Percentiles rank a stretch among this genome's conserved stretches.
phyloP scores from a whole-genome alignment of 2,329 filamentous ascomycete genomes.

The Cladophialophora chaetospira region DNA sequence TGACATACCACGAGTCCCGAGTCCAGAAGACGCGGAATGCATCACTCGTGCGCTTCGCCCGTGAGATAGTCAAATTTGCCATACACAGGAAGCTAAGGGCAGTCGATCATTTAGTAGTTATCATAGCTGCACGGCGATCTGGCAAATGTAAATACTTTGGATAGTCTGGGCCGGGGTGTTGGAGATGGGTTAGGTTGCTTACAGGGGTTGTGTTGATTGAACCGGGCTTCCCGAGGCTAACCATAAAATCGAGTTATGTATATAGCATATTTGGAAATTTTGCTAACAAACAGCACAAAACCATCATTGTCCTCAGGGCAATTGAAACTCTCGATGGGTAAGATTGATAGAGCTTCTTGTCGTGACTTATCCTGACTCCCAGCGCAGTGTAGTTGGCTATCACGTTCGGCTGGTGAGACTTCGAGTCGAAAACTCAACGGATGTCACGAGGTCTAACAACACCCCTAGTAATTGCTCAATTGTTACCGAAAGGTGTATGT shows the following conservation, averaged over 20 bases:
- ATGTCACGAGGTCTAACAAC: no score
- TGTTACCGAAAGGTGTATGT: no score
- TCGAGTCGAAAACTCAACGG: conserved; percentile 16
- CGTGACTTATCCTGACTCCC: neutral
- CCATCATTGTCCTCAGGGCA: no score
- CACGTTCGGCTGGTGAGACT: conserved; percentile 16
- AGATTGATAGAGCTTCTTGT: neutral
- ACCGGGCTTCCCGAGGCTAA: no score
- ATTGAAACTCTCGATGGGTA: neutral
- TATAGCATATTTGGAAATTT: no score
- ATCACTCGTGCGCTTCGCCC: conserved; percentile 8
- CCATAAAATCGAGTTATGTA: no score
- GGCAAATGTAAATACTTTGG: neutral
- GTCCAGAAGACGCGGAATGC: conserved; percentile 10
- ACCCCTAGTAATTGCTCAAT: no score
- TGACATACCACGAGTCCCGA: conserved; percentile 11
- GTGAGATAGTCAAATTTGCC: neutral
- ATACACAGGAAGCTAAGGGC: conserved; percentile 5
- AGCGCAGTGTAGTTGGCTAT: conserved; percentile 9
- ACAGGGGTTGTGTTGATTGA: no score
- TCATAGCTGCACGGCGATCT: neutral
- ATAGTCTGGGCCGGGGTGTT: neutral
- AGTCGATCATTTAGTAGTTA: neutral
- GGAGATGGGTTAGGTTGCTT: no score
- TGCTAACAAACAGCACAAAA: no score